phyloP scores from a whole-genome alignment of 2,329 filamentous ascomycete species.

The Calycina marina region DNA sequence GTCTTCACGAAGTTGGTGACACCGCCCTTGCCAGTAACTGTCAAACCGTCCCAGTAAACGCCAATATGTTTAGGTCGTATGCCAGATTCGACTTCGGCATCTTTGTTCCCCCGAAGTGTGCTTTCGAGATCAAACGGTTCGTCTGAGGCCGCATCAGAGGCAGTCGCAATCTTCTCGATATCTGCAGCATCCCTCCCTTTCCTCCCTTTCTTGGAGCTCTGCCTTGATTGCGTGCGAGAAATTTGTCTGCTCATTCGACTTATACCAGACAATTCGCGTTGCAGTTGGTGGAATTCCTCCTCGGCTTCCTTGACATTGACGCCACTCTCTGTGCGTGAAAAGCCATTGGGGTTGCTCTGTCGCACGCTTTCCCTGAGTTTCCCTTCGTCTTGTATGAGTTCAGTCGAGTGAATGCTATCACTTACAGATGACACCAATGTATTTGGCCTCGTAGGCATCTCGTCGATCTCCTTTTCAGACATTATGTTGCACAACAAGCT shows the following conservation, averaged over 20 bases:
- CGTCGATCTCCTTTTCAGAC: neutral
- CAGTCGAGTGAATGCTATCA: too few species aligned
- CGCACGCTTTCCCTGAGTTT: slow-evolving; percentile 11
- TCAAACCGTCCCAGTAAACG: slow-evolving; percentile 64
- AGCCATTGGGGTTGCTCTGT: slow-evolving; percentile 32
- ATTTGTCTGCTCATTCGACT: slow-evolving; percentile 38
- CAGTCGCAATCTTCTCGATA: slow-evolving; percentile 40
- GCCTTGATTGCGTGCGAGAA: slow-evolving; percentile 29
- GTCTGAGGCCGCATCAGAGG: slow-evolving; percentile 24
- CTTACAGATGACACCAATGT: neutral
- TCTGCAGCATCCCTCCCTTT: slow-evolving; percentile 26
- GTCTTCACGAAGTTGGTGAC: slow-evolving; percentile 56
- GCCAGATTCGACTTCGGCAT: slow-evolving; percentile 59
- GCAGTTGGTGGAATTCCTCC: slow-evolving; percentile 56
- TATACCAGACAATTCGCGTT: slow-evolving; percentile 41
- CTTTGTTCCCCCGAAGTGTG: slow-evolving; percentile 55
- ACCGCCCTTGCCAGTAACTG: slow-evolving; percentile 62
- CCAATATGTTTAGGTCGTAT: slow-evolving; percentile 71
- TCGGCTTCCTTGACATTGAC: slow-evolving; percentile 50
- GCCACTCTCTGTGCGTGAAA: slow-evolving; percentile 27
- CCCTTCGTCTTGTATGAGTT: neutral
- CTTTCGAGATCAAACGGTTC: slow-evolving; percentile 61
- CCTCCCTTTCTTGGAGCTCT: slow-evolving; percentile 20
- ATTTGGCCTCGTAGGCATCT: neutral
- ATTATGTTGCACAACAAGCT: too few species aligned